Percentiles rank a stretch among this genome's conserved stretches.
phyloP scores from a whole-genome alignment of 345 rosid genomes.

The Turnera subulata region DNA sequence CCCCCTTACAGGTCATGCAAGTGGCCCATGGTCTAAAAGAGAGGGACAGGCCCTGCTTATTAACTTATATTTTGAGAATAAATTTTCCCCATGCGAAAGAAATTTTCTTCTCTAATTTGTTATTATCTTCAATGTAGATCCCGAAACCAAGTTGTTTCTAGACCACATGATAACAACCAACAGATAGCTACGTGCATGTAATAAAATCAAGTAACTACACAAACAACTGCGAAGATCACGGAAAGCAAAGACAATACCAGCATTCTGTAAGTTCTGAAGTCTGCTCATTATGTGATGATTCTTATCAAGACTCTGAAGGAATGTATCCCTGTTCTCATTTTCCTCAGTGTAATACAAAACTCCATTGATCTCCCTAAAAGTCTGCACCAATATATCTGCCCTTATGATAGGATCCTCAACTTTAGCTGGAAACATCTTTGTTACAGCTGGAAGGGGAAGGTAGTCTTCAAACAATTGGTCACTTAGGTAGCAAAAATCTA shows the following conservation, averaged over 20 bases:
- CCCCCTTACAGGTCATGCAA: too few species aligned
- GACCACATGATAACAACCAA: background rate
- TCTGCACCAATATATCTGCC: conserved; percentile 77
- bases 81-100: too few species aligned
- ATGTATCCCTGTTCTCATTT: conserved; percentile 37
- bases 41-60: too few species aligned
- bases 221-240: background rate
- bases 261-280: conserved; percentile 58
- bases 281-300: conserved; percentile 49
- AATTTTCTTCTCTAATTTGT: too few species aligned
- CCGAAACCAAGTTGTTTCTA: too few species aligned
- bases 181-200: background rate
- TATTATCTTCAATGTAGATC: too few species aligned
- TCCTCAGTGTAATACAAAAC: conserved; percentile 45
- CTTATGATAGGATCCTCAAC: conserved; percentile 89
- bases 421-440: conserved; percentile 83
- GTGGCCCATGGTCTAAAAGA: too few species aligned
- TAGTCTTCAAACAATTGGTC: conserved; percentile 43
- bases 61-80: too few species aligned
- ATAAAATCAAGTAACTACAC: background rate
- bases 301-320: conserved; percentile 62
- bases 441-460: conserved; percentile 37
- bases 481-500: conserved; percentile 67
- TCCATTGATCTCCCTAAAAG: conserved; percentile 70
- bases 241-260: conserved; percentile 30